Evolutionary conservation across 139 green algal species (phyloP), one percentile per base, ranked within the genome.

Genomic region (Chlamydomonas applanata): DNA sequence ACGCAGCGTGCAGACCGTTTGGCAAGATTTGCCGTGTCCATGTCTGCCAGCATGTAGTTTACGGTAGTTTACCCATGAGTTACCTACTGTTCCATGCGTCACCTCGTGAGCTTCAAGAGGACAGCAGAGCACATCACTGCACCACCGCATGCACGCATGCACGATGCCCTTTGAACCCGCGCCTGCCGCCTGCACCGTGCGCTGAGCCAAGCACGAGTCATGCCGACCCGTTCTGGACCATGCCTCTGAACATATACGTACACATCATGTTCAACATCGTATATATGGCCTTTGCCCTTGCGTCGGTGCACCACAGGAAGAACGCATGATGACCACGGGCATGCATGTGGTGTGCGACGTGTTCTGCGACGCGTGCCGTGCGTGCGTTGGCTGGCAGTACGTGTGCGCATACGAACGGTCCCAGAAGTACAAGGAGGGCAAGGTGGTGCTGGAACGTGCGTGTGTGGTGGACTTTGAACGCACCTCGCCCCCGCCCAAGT

Each of bases 351-450:
- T 97, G 22, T 80, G 77, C 52, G 91, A 97, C 80, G 92, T 95
- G 56, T 88, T 85, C 64, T 97, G 93, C 85, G 83, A 74, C 14
- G 83, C 66, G 27, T 97, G 93, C 82, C 70, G 83, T 35, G 82
- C 69, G 22, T 84, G 94, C 36, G 75, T 97, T 0, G 93, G 93
- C 16, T 97, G 93, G 59, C 59, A 71, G 36, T 71, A 71, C 64
- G 53, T 71, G 13, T 72, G 73, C 34, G 91, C 91, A 4, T 91
- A 83, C 57, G 93, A 97, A 74, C 82, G 93, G 69, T 86, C 74
- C 36, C 91, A 97, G 34, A 94, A 94, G 78, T 97, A 97, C 86
- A 97, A 97, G 45, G 91, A 94, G 69, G 82, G 91, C 16, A 96
- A 95, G 74, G 93, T 83, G 68, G 96, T 97, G 35, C 71, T 97